A percentile compares a stretch with the other conserved stretches of the same genome.
Evolutionary conservation across 371 early-diverging fungal genomes (phyloP).

Genomic region (Dipsacomyces acuminosporus): DNA sequence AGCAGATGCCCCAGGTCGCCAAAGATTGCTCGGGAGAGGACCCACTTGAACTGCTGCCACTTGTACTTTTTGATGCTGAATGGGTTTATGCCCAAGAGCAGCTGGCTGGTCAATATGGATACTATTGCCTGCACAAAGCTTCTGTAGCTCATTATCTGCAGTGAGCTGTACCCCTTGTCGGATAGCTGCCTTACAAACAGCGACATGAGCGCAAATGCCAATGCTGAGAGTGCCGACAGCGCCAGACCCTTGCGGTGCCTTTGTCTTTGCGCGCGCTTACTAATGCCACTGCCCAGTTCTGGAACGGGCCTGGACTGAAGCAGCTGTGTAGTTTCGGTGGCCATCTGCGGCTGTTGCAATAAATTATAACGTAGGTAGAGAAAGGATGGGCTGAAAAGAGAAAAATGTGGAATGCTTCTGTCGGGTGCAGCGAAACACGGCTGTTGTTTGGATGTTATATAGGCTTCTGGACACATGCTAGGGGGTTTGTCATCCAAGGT

Average conservation of each 20-base stretch:
- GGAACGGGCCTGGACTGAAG: not conserved
- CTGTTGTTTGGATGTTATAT: too few species aligned
- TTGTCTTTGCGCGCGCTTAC: not conserved
- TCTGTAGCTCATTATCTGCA: conserved; percentile 41
- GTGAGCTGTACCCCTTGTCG: conserved; percentile 19
- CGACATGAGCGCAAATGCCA: conserved; percentile 49
- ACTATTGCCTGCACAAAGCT: conserved; percentile 30
- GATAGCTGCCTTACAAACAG: conserved; percentile 34
- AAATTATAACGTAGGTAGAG: not conserved
- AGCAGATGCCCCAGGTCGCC: conserved; percentile 15
- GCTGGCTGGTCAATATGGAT: conserved; percentile 13
- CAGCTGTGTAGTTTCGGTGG: not conserved
- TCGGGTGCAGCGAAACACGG: too few species aligned
- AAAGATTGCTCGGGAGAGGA: conserved; percentile 21
- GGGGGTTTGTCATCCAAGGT: too few species aligned
- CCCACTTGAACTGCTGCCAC: conserved; percentile 16
- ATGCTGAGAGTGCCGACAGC: conserved; percentile 36
- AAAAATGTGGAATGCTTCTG: not conserved
- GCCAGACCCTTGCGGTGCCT: conserved; percentile 17
- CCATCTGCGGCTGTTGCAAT: not conserved
- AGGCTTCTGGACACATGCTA: too few species aligned
- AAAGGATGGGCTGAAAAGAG: not conserved
- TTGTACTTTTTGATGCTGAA: conserved; percentile 12
- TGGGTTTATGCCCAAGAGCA: conserved; percentile 18
- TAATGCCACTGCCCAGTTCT: too few species aligned